These are phyloP conservation scores for Xerocomus spinulosus DNA, from an alignment of 768 basidiomycete genomes.

Conservation along the genomic window DNA sequence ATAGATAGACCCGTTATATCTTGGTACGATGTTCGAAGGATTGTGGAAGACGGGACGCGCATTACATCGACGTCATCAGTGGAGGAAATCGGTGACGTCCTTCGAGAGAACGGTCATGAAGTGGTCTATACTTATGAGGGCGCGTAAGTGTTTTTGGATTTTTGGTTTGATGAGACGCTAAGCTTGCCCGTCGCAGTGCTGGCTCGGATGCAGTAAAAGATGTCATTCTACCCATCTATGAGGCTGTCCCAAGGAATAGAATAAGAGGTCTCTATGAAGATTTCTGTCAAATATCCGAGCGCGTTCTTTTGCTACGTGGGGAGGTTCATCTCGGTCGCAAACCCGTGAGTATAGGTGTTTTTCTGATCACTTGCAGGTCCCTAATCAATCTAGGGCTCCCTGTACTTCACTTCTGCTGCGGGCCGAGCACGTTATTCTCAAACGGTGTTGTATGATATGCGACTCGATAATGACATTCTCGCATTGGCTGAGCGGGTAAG, in stretches of 20 bases:
- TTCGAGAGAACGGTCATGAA: slow-evolving; percentile 38
- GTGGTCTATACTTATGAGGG: slow-evolving; percentile 39
- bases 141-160: slow-evolving; percentile 31
- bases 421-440: slow-evolving; percentile 26
- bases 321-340: slow-evolving; percentile 37
- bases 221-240: slow-evolving; percentile 32
- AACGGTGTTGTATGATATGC: slow-evolving; percentile 31
- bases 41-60: slow-evolving; percentile 19
- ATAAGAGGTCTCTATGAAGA: slow-evolving; percentile 40
- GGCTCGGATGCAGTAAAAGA: slow-evolving; percentile 38
- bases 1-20: slow-evolving; percentile 14
- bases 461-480: slow-evolving; percentile 21
- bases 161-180: not conserved
- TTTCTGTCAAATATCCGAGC: slow-evolving; percentile 28
- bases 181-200: slow-evolving; percentile 21
- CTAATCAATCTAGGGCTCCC: slow-evolving; percentile 23
- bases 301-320: slow-evolving; percentile 38
- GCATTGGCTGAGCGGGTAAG: slow-evolving; percentile 30
- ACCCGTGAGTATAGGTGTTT: slow-evolving; percentile 27
- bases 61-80: slow-evolving; percentile 21
- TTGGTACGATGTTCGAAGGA: slow-evolving; percentile 22
- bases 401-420: slow-evolving; percentile 32
- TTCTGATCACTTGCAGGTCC: not conserved
- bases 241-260: slow-evolving; percentile 30
- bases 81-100: slow-evolving; percentile 28